Evolutionary conservation across 2,329 filamentous ascomycete genomes (phyloP).

Genomic region (Acrodontium crateriforme): DNA sequence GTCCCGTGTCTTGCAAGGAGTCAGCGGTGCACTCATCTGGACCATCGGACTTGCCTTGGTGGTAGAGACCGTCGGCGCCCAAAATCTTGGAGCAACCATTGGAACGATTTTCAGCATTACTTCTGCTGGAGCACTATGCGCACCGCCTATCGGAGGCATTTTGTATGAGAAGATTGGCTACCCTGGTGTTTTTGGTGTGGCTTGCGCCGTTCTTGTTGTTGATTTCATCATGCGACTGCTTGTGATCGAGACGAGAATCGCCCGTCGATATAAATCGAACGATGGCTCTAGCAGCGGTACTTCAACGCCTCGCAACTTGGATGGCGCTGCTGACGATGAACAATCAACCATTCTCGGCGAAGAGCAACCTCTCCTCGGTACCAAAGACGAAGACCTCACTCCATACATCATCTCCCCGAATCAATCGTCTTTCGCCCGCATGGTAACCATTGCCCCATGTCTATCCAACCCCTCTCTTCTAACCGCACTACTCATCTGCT

Average conservation of each 20-base stretch:
- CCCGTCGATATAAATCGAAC: conserved; percentile 28
- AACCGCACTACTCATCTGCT: conserved; percentile 26
- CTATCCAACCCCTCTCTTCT: conserved; percentile 28
- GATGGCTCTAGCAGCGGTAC: conserved; percentile 11
- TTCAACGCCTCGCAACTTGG: conserved; percentile 7
- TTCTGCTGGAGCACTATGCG: conserved; percentile 41
- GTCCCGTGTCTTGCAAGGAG: conserved; percentile 44
- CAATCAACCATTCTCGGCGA: conserved; percentile 20
- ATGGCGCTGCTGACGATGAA: conserved; percentile 7
- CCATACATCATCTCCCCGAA: conserved; percentile 32
- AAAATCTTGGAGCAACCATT: conserved; percentile 47
- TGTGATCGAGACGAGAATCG: conserved; percentile 50
- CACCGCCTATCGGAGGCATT: conserved; percentile 46
- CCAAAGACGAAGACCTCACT: conserved; percentile 14
- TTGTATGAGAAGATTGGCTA: conserved; percentile 47
- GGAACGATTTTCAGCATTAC: conserved; percentile 48
- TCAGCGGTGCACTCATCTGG: conserved; percentile 45
- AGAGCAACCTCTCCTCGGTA: conserved; percentile 27
- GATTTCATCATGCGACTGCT: conserved; percentile 47
- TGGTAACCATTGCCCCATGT: conserved; percentile 35
- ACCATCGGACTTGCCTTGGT: conserved; percentile 45
- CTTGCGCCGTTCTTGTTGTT: conserved; percentile 38
- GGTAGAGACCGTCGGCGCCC: conserved; percentile 42
- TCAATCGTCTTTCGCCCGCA: conserved; percentile 26
- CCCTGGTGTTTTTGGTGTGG: conserved; percentile 44